These are phyloP conservation scores for Penicillium sp. DNA, from an alignment of 2,329 filamentous ascomycete species.

Conservation along the genomic window DNA sequence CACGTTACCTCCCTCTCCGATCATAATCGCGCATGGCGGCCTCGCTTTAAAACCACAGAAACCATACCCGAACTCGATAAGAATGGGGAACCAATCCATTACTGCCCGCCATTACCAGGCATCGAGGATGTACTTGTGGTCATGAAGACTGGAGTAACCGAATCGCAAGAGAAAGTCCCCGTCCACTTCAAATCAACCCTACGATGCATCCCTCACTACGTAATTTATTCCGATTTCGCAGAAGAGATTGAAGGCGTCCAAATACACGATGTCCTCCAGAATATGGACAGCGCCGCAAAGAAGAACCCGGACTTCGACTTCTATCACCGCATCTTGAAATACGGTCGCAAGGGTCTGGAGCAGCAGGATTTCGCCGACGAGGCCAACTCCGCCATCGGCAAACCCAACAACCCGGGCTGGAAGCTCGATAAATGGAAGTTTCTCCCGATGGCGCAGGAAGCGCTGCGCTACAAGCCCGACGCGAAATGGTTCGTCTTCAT, in stretches of 20 bases:
- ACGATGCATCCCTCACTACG: slow-evolving; percentile 55
- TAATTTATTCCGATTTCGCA: slow-evolving; percentile 60
- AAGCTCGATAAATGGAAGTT: slow-evolving; percentile 61
- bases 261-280: slow-evolving; percentile 52
- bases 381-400: slow-evolving; percentile 41
- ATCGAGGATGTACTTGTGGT: slow-evolving; percentile 56
- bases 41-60: slow-evolving; percentile 10
- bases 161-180: slow-evolving; percentile 56
- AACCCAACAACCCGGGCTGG: slow-evolving; percentile 51
- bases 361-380: slow-evolving; percentile 37
- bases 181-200: slow-evolving; percentile 56
- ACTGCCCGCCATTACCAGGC: slow-evolving; percentile 40
- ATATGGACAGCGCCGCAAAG: slow-evolving; percentile 43
- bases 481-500: slow-evolving; percentile 61
- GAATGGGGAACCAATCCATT: slow-evolving; percentile 16
- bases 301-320: slow-evolving; percentile 50
- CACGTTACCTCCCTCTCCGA: slow-evolving; percentile 61
- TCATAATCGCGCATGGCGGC: slow-evolving; percentile 10
- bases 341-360: slow-evolving; percentile 47
- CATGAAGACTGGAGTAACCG: slow-evolving; percentile 59
- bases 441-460: slow-evolving; percentile 55
- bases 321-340: slow-evolving; percentile 49
- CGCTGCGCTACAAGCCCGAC: slow-evolving; percentile 45
- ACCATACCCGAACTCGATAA: slow-evolving; percentile 8
- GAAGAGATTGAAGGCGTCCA: slow-evolving; percentile 52